phyloP scores from a whole-genome alignment of 495 filamentous ascomycete species.

The Penicillium lagena region DNA sequence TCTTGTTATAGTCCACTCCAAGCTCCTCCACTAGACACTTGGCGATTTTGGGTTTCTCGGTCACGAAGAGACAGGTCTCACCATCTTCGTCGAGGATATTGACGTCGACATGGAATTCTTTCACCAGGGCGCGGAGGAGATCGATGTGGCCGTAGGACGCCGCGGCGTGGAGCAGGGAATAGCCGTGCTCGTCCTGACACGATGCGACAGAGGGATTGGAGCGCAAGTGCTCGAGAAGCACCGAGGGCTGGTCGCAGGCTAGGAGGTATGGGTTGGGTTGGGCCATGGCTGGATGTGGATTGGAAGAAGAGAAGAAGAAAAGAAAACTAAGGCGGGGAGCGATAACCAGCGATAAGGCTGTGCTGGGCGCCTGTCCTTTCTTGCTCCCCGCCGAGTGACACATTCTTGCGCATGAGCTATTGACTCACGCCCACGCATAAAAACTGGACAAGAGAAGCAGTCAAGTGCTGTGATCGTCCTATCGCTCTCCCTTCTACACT shows the following conservation, averaged over 20 bases:
- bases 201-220: constrained; percentile 61
- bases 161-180: constrained; percentile 88
- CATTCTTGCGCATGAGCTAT: not conserved
- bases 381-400: constrained; percentile 18
- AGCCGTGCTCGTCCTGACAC: constrained; percentile 72
- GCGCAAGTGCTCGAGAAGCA: constrained; percentile 59
- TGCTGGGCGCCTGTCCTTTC: constrained; percentile 12
- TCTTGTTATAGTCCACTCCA: constrained; percentile 54
- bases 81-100: constrained; percentile 82
- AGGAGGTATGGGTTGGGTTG: constrained; percentile 69
- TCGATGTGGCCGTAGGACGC: constrained; percentile 82
- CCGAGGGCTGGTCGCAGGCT: constrained; percentile 65
- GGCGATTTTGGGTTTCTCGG: constrained; percentile 71
- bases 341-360: constrained; percentile 7
- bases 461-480: not conserved
- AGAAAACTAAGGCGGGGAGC: not conserved
- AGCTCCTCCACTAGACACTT: constrained; percentile 75
- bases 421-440: not conserved
- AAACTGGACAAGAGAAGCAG: too few species aligned
- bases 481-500: constrained; percentile 4
- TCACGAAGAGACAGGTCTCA: constrained; percentile 85
- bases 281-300: constrained; percentile 29
- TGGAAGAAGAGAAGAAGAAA: not conserved
- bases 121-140: constrained; percentile 71
- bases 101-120: constrained; percentile 67